Evolutionary conservation across 768 basidiomycete species (phyloP), one percentile per base, ranked within the genome.

Genomic region (Tricholoma matsutake): DNA sequence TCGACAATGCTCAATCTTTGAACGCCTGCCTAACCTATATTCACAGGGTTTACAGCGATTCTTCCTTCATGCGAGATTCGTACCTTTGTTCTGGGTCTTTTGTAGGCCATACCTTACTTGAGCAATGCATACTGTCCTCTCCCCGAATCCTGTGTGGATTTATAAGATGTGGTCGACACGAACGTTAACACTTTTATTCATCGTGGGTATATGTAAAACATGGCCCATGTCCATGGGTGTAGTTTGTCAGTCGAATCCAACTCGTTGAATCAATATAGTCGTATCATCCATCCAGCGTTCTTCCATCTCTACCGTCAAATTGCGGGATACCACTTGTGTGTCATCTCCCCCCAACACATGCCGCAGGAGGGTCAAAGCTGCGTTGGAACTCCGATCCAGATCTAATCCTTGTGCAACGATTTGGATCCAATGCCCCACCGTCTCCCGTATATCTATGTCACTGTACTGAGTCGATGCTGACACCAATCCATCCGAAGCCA

Each of bases 261-360:
- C 4, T 45, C 20, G 43, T 39, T 74, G 72, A 10, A 83, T 76
- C 4, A 84, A 51, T 14, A 85, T 73, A 0, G 84, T 85, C 1
- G 81, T 83, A 66, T 86, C 85, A 64, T 86, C 85, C 78, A 85
- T 83, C 83, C 83, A 85, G 49, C 75, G 68, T 31, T 66, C 69
- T 20, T 65, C 63, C 70, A 78, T 78, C 69, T 85, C 82, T 28
- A 81, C 77, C 5, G 82, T 83, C 55, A 86, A 67, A 69, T 75
- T 71, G 54, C 75, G 70, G 28, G 81, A 82, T 11, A 80, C 76
- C 37, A 72, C 71, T 37, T 79, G 76, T 32, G 57, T 54, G 57
- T 81, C 77, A 7, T 74, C 70, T 6, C 78, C 80, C 1, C 82
- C 82, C 43, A 85, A 65, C 0, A 73, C 81, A 45, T 79, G 73